Evolutionary conservation across 805 yeast species (phyloP), one percentile per base, ranked within the genome.

Genomic region (Metschnikowia shivogae): DNA sequence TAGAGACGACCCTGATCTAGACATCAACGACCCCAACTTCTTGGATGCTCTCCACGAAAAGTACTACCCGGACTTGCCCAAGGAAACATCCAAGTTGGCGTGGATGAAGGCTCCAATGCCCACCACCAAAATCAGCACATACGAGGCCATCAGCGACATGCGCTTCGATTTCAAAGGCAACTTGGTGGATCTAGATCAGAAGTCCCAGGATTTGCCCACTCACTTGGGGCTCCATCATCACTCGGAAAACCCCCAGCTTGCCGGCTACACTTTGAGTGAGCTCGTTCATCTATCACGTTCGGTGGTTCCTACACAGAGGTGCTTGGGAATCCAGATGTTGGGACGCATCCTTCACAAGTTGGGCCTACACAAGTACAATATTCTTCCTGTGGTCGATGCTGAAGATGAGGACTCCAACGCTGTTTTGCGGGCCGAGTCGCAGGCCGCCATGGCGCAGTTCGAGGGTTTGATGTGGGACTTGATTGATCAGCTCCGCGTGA

Each of bases 251-350:
- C 97, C 98, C 0, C 81, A 82, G 36, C 71, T 90, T 42, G 96
- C 98, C 0, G 99, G 99, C 0, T 93, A 93, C 62, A 90, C 97
- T 0, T 61, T 93, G 20, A 72, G 79, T 0, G 99, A 93, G 60
- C 71, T 93, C 42, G 84, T 85, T 1, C 93, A 85, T 54, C 73
- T 88, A 39, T 68, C 89, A 4, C 73, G 96, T 51, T 87, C 96
- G 1, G 78, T 84, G 1, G 79, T 84, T 44, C 80, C 95, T 1
- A 82, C 95, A 0, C 99, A 93, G 65, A 72, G 97, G 38, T 81
- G 93, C 49, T 76, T 93, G 10, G 89, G 97, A 6, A 82, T 90
- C 29, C 87, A 86, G 59, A 86, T 93, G 7, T 55, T 89, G 35
- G 99, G 99, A 3, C 74, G 99, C 49, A 79, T 93, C 1, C 68